Evolutionary conservation across 2,329 filamentous ascomycete species (phyloP).

Genomic region (Fusarium neocosmosporiellum): DNA sequence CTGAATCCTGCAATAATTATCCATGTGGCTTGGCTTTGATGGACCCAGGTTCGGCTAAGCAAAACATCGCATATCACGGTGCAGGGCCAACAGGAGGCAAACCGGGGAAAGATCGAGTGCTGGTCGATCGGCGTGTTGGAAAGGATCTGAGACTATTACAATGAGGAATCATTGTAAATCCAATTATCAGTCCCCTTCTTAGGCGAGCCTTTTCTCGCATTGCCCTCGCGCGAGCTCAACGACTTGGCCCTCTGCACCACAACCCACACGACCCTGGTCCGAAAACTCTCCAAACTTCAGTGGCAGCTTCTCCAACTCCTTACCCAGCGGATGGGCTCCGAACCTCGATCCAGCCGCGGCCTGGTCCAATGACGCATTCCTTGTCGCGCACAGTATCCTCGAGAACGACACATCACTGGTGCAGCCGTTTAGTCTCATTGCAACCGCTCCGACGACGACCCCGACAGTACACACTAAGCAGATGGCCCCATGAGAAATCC

Average conservation of each 20-base stretch:
- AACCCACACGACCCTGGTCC: neutral
- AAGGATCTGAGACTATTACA: too few species aligned
- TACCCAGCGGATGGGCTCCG: neutral
- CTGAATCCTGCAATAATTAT: too few species aligned
- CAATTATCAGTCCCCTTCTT: neutral
- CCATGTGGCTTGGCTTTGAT: too few species aligned
- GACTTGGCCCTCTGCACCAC: neutral
- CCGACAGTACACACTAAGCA: neutral
- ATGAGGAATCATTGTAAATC: too few species aligned
- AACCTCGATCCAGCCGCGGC: neutral
- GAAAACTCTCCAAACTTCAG: neutral
- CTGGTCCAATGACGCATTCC: neutral
- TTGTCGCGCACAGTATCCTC: neutral
- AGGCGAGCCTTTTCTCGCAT: neutral
- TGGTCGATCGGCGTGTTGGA: too few species aligned
- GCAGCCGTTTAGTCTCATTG: neutral
- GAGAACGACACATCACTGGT: neutral
- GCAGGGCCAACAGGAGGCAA: too few species aligned
- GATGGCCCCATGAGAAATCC: neutral
- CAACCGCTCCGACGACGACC: neutral
- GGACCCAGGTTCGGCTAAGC: too few species aligned
- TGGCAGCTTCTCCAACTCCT: neutral
- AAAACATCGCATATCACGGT: too few species aligned
- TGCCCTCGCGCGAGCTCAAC: neutral
- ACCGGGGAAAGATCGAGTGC: too few species aligned